Conservation (phyloP, 176 grass and related monocot genomes). For the Zizania latifolia region DNA sequence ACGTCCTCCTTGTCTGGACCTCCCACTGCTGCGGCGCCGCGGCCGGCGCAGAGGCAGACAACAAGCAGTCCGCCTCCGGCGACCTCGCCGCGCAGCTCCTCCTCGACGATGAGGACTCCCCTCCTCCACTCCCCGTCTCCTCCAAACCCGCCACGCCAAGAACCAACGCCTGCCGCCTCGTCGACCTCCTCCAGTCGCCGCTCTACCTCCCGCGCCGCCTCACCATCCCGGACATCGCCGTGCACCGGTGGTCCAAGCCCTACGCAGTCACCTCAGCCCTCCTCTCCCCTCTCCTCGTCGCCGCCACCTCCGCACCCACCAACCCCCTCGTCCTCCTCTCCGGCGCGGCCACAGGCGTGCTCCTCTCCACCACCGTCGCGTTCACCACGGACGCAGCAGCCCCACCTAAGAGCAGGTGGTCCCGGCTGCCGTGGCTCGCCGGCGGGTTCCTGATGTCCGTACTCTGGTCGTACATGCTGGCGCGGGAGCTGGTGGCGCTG, state of each 20-base stretch:
- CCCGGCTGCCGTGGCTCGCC: slow-evolving; percentile 33
- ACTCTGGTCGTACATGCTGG: slow-evolving; percentile 64
- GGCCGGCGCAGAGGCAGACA: neutral
- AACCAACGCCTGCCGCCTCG: neutral
- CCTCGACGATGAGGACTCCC: neutral
- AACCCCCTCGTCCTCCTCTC: neutral
- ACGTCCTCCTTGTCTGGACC: slow-evolving; percentile 56
- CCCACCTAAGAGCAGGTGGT: slow-evolving; percentile 14
- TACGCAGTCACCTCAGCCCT: slow-evolving; percentile 17
- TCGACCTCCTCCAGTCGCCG: slow-evolving; percentile 38
- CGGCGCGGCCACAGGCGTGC: neutral
- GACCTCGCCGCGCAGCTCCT: slow-evolving; percentile 29
- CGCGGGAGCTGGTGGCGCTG: slow-evolving; percentile 54
- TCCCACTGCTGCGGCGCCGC: slow-evolving; percentile 46
- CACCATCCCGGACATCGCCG: slow-evolving; percentile 65
- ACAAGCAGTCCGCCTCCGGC: neutral
- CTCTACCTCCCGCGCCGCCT: slow-evolving; percentile 66
- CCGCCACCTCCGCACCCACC: neutral
- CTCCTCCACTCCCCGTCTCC: neutral
- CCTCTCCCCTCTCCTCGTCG: slow-evolving; percentile 42
- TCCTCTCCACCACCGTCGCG: slow-evolving; percentile 14
- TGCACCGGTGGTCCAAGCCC: slow-evolving; percentile 43
- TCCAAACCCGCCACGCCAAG: neutral
- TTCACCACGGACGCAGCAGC: neutral
- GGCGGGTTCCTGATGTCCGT: slow-evolving; percentile 78